These are phyloP conservation scores for Mallotus japonicus DNA, from an alignment of 441 rosid species.

Conservation along the genomic window DNA sequence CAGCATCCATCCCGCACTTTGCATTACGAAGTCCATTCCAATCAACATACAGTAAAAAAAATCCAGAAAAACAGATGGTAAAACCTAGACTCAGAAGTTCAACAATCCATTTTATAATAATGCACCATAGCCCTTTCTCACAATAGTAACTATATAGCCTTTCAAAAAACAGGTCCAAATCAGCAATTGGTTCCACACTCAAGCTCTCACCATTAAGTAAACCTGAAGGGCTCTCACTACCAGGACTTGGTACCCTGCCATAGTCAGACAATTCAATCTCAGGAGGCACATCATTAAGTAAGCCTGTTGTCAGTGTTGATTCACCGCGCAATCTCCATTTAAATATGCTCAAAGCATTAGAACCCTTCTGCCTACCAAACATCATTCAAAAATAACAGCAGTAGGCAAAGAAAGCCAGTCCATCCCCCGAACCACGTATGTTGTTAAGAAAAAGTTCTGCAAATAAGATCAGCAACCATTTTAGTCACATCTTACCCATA, in stretches of 20 bases:
- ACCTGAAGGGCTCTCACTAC: slow-evolving; percentile 95
- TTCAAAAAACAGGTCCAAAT: slow-evolving; percentile 93
- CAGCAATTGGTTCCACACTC: slow-evolving; percentile 76
- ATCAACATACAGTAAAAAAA: slow-evolving; percentile 88
- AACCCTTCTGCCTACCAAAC: slow-evolving; percentile 67
- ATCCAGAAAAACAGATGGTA: slow-evolving; percentile 91
- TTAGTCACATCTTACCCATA: neutral
- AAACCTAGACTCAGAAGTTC: slow-evolving; percentile 90
- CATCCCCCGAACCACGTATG: slow-evolving; percentile 57
- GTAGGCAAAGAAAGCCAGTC: slow-evolving; percentile 66
- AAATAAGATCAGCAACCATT: slow-evolving; percentile 10
- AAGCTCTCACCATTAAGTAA: slow-evolving; percentile 92
- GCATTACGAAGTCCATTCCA: slow-evolving; percentile 99
- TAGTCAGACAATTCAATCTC: slow-evolving; percentile 87
- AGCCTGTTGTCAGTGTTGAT: slow-evolving; percentile 65
- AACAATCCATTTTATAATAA: slow-evolving; percentile 90
- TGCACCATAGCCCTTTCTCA: slow-evolving; percentile 98
- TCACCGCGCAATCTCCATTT: slow-evolving; percentile 71
- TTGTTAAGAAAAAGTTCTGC: slow-evolving; percentile 31
- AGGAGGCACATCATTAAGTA: slow-evolving; percentile 73
- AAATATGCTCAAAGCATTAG: slow-evolving; percentile 56
- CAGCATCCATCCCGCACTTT: slow-evolving; percentile 98
- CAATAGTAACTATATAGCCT: slow-evolving; percentile 90
- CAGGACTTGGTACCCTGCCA: slow-evolving; percentile 88
- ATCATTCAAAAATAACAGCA: slow-evolving; percentile 62